phyloP scores from a whole-genome alignment of 352 stramenopile species.

The Phytopythium sindhum region DNA sequence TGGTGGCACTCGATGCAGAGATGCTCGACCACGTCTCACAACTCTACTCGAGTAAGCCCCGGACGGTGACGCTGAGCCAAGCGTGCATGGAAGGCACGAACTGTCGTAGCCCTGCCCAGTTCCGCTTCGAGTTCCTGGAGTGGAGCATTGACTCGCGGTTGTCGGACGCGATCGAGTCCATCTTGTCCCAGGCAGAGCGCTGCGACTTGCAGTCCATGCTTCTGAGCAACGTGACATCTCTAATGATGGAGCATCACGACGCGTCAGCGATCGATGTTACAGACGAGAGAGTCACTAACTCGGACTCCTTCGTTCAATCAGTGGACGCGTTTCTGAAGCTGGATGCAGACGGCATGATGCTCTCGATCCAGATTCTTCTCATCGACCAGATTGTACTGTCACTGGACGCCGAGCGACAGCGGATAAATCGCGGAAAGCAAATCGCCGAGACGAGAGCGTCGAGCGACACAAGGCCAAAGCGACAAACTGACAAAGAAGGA shows the following conservation, averaged over 20 bases:
- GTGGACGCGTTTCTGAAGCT: conserved; percentile 66
- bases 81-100: conserved; percentile 67
- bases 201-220: conserved; percentile 78
- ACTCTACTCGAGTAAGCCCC: conserved; percentile 72
- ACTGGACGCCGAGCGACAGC: conserved; percentile 54
- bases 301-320: conserved; percentile 11
- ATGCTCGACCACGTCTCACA: conserved; percentile 71
- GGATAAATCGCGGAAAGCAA: conserved; percentile 28
- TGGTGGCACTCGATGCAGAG: conserved; percentile 74
- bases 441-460: conserved; percentile 9
- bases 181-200: conserved; percentile 56
- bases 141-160: conserved; percentile 73
- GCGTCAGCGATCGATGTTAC: background rate
- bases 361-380: conserved; percentile 79
- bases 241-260: conserved; percentile 33
- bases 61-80: conserved; percentile 66
- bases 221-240: conserved; percentile 41
- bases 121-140: conserved; percentile 83
- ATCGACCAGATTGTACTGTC: conserved; percentile 75
- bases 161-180: conserved; percentile 62
- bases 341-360: conserved; percentile 60
- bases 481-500: conserved; percentile 6
- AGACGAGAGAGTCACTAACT: background rate
- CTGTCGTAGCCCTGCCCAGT: conserved; percentile 58
- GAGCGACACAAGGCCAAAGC: background rate